Evolutionary conservation across 805 yeast species (phyloP).

Genomic region (Monosporozyma servazzii): DNA sequence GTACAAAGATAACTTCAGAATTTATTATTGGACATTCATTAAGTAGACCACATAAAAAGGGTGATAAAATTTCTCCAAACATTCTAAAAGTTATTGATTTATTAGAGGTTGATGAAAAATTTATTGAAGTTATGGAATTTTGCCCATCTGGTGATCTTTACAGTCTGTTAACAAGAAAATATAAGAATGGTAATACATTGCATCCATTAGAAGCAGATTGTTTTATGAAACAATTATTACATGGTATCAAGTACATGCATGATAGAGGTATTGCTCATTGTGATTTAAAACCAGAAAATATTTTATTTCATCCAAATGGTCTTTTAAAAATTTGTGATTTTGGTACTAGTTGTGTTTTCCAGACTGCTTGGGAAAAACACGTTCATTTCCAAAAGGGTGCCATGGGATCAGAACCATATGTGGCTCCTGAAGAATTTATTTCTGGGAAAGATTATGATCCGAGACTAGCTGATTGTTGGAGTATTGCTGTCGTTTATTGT

Average conservation of each 20-base stretch:
- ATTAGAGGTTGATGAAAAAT: slow-evolving; percentile 61
- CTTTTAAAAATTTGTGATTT: slow-evolving; percentile 70
- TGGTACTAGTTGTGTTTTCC: slow-evolving; percentile 85
- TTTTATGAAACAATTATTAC: slow-evolving; percentile 74
- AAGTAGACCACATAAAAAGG: slow-evolving; percentile 28
- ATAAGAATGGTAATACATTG: slow-evolving; percentile 41
- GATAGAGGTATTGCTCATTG: slow-evolving; percentile 90
- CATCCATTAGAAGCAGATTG: slow-evolving; percentile 74
- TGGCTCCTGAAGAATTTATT: slow-evolving; percentile 80
- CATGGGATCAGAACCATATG: slow-evolving; percentile 84
- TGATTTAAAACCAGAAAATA: slow-evolving; percentile 83
- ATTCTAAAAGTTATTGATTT: slow-evolving; percentile 73
- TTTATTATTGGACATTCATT: slow-evolving; percentile 79
- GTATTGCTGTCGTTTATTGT: slow-evolving; percentile 68
- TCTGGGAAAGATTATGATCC: slow-evolving; percentile 57
- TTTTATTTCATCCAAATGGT: slow-evolving; percentile 59
- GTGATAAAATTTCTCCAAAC: slow-evolving; percentile 35
- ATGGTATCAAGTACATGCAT: slow-evolving; percentile 80
- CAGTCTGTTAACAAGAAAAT: slow-evolving; percentile 40
- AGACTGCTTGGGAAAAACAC: slow-evolving; percentile 80
- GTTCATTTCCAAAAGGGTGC: slow-evolving; percentile 60
- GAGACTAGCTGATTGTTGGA: slow-evolving; percentile 80
- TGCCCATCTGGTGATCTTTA: slow-evolving; percentile 80
- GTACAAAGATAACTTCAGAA: slow-evolving; percentile 81
- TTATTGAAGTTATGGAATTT: slow-evolving; percentile 88